Percentiles rank a stretch among this genome's conserved stretches.
Conservation (phyloP, 2,329 filamentous ascomycete genomes). For the Trematosphaeria pertusa region DNA sequence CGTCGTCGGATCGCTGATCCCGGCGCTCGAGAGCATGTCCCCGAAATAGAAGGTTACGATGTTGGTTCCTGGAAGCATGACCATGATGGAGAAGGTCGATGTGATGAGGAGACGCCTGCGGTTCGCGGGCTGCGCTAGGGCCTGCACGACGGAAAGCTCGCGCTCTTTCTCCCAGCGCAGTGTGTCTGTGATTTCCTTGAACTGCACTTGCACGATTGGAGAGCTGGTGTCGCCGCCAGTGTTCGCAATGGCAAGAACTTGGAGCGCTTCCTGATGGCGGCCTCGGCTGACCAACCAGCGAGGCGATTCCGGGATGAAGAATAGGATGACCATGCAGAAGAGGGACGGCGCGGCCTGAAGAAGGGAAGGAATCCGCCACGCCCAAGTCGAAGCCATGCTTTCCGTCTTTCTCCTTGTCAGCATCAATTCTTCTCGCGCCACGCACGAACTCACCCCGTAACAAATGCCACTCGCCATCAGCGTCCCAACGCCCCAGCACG, state of each 20-base stretch:
- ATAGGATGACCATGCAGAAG: slow-evolving; percentile 58
- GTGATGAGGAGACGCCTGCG: slow-evolving; percentile 49
- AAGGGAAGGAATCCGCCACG: slow-evolving; percentile 66
- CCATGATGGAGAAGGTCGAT: slow-evolving; percentile 21
- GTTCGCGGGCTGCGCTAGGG: slow-evolving; percentile 29
- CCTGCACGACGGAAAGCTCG: slow-evolving; percentile 15
- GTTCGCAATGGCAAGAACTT: slow-evolving; percentile 56
- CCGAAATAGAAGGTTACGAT: slow-evolving; percentile 49
- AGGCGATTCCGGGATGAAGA: slow-evolving; percentile 53
- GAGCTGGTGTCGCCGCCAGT: slow-evolving; percentile 59
- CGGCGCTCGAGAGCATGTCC: slow-evolving; percentile 47
- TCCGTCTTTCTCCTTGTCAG: no score
- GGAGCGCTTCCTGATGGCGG: slow-evolving; percentile 46
- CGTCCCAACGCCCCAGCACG: slow-evolving; percentile 56
- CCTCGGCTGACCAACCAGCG: slow-evolving; percentile 59
- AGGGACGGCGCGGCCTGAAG: slow-evolving; percentile 50
- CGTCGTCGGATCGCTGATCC: slow-evolving; percentile 41
- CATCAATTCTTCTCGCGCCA: no score
- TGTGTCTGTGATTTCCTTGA: slow-evolving; percentile 60
- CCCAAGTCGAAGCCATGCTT: slow-evolving; percentile 49
- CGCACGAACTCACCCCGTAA: slow-evolving; percentile 37
- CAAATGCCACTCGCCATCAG: slow-evolving; percentile 60
- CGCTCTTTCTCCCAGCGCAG: slow-evolving; percentile 37
- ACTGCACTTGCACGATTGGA: slow-evolving; percentile 60
- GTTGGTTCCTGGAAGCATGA: slow-evolving; percentile 34